Base-by-base conservation (phyloP, 1,139 yeast species). In the Pichia norvegensis region DNA sequence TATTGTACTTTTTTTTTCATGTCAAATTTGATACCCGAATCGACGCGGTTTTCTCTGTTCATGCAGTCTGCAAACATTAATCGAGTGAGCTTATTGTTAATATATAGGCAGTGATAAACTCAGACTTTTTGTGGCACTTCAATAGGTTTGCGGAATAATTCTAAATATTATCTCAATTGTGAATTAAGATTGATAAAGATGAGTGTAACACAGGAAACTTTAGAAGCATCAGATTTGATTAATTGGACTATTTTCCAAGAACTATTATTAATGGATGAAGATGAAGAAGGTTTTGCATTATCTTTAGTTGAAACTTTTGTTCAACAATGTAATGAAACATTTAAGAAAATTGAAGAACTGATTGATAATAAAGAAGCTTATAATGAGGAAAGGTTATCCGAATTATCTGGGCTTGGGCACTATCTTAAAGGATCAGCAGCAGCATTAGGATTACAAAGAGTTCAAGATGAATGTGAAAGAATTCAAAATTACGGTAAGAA, bases 361-460 rank as follows among this genome's bases (percentile, higher is more conserved):
- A 43, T 58, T 16, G 10, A 13, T 11, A 41, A 40, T n/a, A 54
- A 60, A 25, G 49, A 55, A 10, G 64, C 64, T 42, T 51, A 52
- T 6, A 45, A 53, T 2, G 59, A 53, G 52, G 61, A 61, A 16
- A 73, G 83, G 58, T 72, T 90, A 50, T 74, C 69, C 36, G 72
- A 78, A 50, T 69, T 92, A 50, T 83, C 92, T 22, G 72, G 79
- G 19, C 69, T 85, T 53, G 98, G 98, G 23, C 98, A 92, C 63
- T 92, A 86, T 63, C 71, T 92, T 52, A 94, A 94, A 64, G 98
- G 98, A 40, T 83, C 95, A 11, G 95, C 97, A 1, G 96, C 97
- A 3, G 94, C 97, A 1, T 70, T 94, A 50, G 98, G 98, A 1
- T 72, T 92, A 47, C 78, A 78, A 39, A 78, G 81, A 53, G 85